Evolutionary conservation across 495 filamentous ascomycete species (phyloP).

Genomic region (Xylaria bambusicola): DNA sequence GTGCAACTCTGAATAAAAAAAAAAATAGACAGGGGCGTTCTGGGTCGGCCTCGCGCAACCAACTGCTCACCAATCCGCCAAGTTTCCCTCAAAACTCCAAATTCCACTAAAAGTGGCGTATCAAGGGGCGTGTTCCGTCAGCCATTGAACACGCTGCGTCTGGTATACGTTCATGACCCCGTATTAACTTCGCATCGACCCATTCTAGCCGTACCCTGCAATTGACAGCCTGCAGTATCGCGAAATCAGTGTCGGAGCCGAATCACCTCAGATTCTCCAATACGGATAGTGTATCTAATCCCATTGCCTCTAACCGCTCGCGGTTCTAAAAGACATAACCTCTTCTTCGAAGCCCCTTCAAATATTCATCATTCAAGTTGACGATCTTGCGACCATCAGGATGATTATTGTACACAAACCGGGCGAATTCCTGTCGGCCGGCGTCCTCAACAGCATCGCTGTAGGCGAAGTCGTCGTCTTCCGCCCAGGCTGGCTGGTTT

Average conservation of each 20-base stretch:
- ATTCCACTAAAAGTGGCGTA: not conserved
- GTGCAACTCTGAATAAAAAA: too few relatives aligned
- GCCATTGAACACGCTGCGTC: too few relatives aligned
- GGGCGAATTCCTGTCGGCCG: not conserved
- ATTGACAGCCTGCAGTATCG: too few relatives aligned
- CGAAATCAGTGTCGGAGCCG: too few relatives aligned
- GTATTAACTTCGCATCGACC: too few relatives aligned
- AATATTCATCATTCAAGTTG: not conserved
- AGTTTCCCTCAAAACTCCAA: not conserved
- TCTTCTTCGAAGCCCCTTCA: not conserved
- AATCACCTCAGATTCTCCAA: too few relatives aligned
- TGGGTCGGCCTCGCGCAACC: not conserved
- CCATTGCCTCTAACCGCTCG: not conserved
- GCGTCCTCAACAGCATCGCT: not conserved
- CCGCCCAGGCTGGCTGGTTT: not conserved
- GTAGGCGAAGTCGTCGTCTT: not conserved
- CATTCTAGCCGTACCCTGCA: too few relatives aligned
- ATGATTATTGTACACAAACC: not conserved
- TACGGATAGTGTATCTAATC: too few relatives aligned
- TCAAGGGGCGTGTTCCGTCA: not conserved
- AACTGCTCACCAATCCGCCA: not conserved
- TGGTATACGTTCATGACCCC: not conserved
- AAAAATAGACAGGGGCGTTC: too few relatives aligned
- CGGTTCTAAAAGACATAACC: constrained; percentile 7
- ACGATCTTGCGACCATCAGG: not conserved